Conservation (phyloP, 2,329 filamentous ascomycete species). For the Parastagonospora avenae region DNA sequence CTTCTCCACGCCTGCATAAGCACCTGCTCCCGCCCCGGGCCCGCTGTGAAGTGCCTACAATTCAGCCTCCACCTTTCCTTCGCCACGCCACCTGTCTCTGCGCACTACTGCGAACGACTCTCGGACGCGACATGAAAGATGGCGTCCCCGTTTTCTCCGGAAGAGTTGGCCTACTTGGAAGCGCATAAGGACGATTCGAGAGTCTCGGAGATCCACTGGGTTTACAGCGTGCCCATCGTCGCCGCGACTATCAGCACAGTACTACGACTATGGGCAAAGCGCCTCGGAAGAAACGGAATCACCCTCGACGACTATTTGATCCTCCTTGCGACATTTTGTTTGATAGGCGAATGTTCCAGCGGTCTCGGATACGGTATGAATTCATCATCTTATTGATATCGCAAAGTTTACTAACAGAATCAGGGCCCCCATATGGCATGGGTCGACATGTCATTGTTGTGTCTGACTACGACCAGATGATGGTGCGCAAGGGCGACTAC, state of each 20-base stretch:
- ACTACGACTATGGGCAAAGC: conserved; percentile 38
- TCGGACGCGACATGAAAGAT: conserved; percentile 11
- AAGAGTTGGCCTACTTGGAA: conserved; percentile 34
- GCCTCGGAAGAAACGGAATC: conserved; percentile 36
- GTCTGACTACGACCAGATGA: conserved; percentile 29
- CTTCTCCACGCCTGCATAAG: neutral
- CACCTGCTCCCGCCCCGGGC: conserved; percentile 1
- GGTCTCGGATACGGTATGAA: conserved; percentile 34
- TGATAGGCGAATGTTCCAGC: conserved; percentile 36
- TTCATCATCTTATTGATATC: neutral
- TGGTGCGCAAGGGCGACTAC: conserved; percentile 43
- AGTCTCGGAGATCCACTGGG: conserved; percentile 37
- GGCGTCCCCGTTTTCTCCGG: conserved; percentile 34
- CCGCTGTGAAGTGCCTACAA: conserved; percentile 5
- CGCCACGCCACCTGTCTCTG: conserved; percentile 5
- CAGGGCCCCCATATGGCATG: conserved; percentile 41
- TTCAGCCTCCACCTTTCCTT: conserved; percentile 9
- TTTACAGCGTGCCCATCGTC: conserved; percentile 38
- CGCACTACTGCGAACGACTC: conserved; percentile 3
- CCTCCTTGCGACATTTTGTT: conserved; percentile 35
- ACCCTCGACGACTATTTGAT: conserved; percentile 42
- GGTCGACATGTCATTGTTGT: conserved; percentile 39
- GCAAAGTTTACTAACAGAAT: conserved; percentile 9
- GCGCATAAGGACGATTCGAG: conserved; percentile 35
- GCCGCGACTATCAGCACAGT: conserved; percentile 30